Conservation (phyloP, 2,329 filamentous ascomycete genomes). For the Cadophora sp. region DNA sequence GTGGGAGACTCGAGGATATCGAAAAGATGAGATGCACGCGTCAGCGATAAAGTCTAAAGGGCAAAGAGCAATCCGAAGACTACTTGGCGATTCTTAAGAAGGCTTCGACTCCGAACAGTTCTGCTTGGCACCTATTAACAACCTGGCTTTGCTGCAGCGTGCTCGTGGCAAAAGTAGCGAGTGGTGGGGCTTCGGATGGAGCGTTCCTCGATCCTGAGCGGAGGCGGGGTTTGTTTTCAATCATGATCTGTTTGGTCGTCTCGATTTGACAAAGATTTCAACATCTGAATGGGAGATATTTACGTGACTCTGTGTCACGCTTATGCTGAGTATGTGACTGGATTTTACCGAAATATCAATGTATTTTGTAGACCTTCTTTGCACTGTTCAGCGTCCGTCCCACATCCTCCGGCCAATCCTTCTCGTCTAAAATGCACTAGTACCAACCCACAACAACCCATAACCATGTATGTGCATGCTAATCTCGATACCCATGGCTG, state of each 20-base stretch:
- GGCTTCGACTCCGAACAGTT: constrained; percentile 4
- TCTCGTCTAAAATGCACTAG: constrained; percentile 10
- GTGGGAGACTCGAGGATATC: background rate
- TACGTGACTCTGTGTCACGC: no score
- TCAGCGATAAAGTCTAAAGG: background rate
- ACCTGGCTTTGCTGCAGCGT: background rate
- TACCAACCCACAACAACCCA: constrained; percentile 3
- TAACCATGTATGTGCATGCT: constrained; percentile 8
- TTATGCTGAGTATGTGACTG: no score
- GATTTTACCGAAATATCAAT: background rate
- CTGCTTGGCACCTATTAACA: constrained; percentile 8
- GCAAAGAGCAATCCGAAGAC: background rate
- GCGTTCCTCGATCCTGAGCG: background rate
- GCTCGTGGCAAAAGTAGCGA: background rate
- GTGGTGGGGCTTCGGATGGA: constrained; percentile 3
- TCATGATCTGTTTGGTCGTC: background rate
- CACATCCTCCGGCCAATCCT: background rate
- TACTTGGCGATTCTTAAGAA: constrained; percentile 2
- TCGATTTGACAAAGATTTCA: background rate
- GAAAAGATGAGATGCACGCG: background rate
- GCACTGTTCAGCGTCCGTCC: no score
- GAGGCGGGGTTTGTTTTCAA: background rate
- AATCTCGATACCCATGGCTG: constrained; percentile 1
- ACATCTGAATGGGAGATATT: no score
- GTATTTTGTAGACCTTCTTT: background rate